Evolutionary conservation across 2,329 filamentous ascomycete species (phyloP).

Genomic region (Fusarium longipes): DNA sequence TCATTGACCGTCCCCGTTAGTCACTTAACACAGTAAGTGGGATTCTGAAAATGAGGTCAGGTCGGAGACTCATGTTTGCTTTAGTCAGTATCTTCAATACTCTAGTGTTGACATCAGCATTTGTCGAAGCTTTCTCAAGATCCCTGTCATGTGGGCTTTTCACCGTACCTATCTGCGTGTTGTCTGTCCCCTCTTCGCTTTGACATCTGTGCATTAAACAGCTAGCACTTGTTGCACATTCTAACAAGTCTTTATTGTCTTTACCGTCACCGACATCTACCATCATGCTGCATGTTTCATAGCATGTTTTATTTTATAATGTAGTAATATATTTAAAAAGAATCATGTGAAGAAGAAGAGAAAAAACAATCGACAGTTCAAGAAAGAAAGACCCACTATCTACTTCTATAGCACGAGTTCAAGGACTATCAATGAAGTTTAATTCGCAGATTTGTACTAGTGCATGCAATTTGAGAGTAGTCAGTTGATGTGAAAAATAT

Average conservation of each 20-base stretch:
- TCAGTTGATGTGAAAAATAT: constrained; percentile 7
- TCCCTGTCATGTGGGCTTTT: constrained; percentile 1
- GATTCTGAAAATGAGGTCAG: no score
- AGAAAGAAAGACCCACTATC: neutral
- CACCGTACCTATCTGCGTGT: no score
- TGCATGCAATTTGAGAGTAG: neutral
- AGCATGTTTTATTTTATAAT: neutral
- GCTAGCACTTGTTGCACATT: neutral
- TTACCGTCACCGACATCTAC: neutral
- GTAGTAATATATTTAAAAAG: no score
- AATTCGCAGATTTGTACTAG: neutral
- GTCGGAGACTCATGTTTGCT: no score
- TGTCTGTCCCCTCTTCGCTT: constrained; percentile 1
- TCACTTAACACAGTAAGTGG: no score
- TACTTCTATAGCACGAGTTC: neutral
- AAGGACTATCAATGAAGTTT: neutral
- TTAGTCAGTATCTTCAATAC: neutral
- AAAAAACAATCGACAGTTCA: neutral
- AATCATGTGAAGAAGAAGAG: neutral
- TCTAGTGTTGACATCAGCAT: neutral
- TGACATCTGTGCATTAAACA: neutral
- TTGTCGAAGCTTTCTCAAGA: neutral
- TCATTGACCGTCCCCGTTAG: no score
- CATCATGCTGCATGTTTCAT: no score
- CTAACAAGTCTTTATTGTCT: no score